Percentiles rank a stretch among this genome's conserved stretches.
Conservation (phyloP, 1,139 yeast species). For the Saccharomyces hybrid region DNA sequence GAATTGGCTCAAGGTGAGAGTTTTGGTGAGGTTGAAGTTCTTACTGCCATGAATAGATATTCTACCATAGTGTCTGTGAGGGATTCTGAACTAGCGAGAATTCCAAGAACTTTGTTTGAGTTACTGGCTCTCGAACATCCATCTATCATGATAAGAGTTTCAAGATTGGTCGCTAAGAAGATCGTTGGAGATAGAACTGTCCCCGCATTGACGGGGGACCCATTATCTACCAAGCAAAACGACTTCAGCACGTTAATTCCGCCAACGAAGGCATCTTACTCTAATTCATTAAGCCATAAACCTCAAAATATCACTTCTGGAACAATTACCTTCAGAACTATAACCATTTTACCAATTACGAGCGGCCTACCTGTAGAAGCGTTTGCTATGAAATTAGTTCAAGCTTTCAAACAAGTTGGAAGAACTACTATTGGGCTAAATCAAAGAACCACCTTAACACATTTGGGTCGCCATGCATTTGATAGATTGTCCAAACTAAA, state of each 20-base stretch:
- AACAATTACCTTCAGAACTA: constrained; percentile 51
- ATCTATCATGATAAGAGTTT: constrained; percentile 80
- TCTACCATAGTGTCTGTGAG: constrained; percentile 78
- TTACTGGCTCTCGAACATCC: constrained; percentile 79
- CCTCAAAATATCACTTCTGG: constrained; percentile 14
- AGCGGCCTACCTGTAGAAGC: constrained; percentile 76
- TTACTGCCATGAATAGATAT: constrained; percentile 72
- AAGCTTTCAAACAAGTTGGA: constrained; percentile 65
- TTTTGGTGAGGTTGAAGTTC: constrained; percentile 89
- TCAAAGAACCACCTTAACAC: constrained; percentile 71
- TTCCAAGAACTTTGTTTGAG: constrained; percentile 84
- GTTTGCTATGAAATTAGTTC: constrained; percentile 66
- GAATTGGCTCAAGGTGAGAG: constrained; percentile 94
- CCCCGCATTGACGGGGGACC: constrained; percentile 14
- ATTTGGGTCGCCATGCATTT: constrained; percentile 87
- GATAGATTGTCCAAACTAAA: constrained; percentile 80
- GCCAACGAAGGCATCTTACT: constrained; percentile 13
- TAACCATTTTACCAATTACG: constrained; percentile 75
- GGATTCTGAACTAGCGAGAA: constrained; percentile 88
- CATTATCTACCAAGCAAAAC: constrained; percentile 11
- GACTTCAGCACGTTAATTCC: constrained; percentile 24
- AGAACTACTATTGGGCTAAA: constrained; percentile 69
- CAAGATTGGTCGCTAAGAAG: constrained; percentile 77
- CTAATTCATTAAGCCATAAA: constrained; percentile 11
- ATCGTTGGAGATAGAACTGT: constrained; percentile 31